Conservation (phyloP, 768 basidiomycete genomes). For the Russula ochroleuca region DNA sequence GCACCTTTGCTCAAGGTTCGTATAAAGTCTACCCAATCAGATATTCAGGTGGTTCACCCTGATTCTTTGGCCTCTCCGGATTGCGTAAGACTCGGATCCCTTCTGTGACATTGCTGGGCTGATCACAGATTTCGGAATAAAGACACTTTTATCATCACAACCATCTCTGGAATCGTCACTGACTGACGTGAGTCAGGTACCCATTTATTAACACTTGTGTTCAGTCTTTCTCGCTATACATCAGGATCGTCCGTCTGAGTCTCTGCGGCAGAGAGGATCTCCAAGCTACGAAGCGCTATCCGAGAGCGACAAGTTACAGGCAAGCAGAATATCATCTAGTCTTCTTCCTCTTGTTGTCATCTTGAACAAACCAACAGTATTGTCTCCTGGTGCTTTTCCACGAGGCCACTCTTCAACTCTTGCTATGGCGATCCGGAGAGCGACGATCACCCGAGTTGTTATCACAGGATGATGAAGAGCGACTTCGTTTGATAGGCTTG, state of each 20-base stretch:
- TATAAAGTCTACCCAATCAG: conserved; percentile 13
- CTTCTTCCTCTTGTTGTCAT: neutral
- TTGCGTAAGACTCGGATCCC: conserved; percentile 8
- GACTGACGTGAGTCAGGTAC: conserved; percentile 13
- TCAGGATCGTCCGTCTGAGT: conserved; percentile 12
- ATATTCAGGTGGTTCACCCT: conserved; percentile 6
- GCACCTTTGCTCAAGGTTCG: neutral
- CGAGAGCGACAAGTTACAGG: conserved; percentile 26
- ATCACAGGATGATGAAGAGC: conserved; percentile 49
- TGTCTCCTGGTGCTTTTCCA: conserved; percentile 67
- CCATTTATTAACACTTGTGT: neutral
- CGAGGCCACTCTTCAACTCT: conserved; percentile 65
- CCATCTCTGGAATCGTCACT: neutral
- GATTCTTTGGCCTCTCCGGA: neutral
- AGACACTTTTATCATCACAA: conserved; percentile 1
- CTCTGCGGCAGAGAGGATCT: conserved; percentile 16
- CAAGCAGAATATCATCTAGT: neutral
- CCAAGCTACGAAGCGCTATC: conserved; percentile 26
- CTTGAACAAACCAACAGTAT: conserved; percentile 44
- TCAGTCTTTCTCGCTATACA: neutral
- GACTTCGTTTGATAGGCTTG: conserved; percentile 47
- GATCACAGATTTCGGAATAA: neutral
- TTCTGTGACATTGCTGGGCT: neutral
- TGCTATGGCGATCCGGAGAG: conserved; percentile 65
- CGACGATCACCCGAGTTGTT: conserved; percentile 51